Base-by-base conservation (phyloP, 768 basidiomycete species). In the Hericium rajendrae region DNA sequence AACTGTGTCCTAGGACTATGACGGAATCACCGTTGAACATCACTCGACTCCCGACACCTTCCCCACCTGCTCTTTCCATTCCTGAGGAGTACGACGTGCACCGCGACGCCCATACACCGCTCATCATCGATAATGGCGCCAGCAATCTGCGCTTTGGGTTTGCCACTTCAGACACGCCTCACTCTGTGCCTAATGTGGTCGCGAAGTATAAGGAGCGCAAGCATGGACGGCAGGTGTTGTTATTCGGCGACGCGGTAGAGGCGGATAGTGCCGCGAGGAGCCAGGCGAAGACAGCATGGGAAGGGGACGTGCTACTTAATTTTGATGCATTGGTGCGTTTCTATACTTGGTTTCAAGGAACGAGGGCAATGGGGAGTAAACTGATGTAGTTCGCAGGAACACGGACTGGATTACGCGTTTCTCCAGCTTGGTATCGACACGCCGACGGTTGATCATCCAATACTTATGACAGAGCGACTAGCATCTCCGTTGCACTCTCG, bases 391-490 rank as follows among this genome's bases (percentile, higher is more conserved):
- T 12, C 16, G 64, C 76, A 97, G 95, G 97, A 99, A 78, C 85
- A 91, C 68, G 90, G 90, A 6, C 74, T 99, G 56, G 97, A 99
- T 73, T 94, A 88, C 70, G 85, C 88, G 37, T 93, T 97, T 68
- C 77, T 92, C 57, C 84, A 86, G 54, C 78, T 99, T 12, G 91
- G 92, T 2, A 85, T 97, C 60, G 85, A 91, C 63, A 78, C 84
- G 0, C 72, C 83, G 2, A 77, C 78, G 11, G 78, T 98, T 26
- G 81, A 88, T 55, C 94, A 97, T 66, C 94, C 94, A 0, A 76
- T 99, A 18, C 72, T 97, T 57, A 97, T 98, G 91, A 88, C 93
- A 0, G 97, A 99, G 70, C 79, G 93, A 6, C 73, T 97, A 2
- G 85, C 85, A 55, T 91, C 93, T 24, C 93, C 94, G 0, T 69